Conservation (phyloP, 139 green algal genomes). For the Desmodesmus armatus region DNA sequence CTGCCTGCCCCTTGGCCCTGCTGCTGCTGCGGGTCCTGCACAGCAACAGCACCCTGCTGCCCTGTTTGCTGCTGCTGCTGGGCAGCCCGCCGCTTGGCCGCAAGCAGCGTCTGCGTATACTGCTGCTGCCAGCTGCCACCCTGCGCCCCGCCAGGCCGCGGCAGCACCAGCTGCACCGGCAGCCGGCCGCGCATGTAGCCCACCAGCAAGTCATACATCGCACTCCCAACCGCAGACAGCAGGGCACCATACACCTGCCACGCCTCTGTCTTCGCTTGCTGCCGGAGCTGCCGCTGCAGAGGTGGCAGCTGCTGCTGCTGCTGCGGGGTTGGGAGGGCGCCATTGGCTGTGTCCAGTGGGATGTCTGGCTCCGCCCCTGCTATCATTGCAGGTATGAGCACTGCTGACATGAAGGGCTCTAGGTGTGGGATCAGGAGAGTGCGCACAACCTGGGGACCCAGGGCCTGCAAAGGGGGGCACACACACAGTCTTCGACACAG, state of each 20-base stretch:
- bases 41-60: neutral
- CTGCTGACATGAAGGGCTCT: constrained; percentile 62
- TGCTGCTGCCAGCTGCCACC: neutral
- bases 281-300: neutral
- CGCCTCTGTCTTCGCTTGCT: constrained; percentile 51
- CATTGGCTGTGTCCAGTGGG: neutral
- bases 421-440: constrained; percentile 84
- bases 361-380: neutral
- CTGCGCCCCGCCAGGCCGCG: neutral
- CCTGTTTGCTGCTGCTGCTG: neutral
- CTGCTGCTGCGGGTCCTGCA: neutral
- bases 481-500: neutral
- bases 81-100: neutral
- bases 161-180: constrained; percentile 44
- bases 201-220: constrained; percentile 57
- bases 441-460: constrained; percentile 72
- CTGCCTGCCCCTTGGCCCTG: no score
- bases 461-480: no score
- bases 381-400: constrained; percentile 54
- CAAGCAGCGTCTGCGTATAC: constrained; percentile 1
- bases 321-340: neutral
- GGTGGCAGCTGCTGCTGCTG: neutral
- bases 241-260: constrained; percentile 60
- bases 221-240: constrained; percentile 44
- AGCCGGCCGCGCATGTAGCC: constrained; percentile 19